Conservation (phyloP, 495 filamentous ascomycete species). For the Xylaria acuta region DNA sequence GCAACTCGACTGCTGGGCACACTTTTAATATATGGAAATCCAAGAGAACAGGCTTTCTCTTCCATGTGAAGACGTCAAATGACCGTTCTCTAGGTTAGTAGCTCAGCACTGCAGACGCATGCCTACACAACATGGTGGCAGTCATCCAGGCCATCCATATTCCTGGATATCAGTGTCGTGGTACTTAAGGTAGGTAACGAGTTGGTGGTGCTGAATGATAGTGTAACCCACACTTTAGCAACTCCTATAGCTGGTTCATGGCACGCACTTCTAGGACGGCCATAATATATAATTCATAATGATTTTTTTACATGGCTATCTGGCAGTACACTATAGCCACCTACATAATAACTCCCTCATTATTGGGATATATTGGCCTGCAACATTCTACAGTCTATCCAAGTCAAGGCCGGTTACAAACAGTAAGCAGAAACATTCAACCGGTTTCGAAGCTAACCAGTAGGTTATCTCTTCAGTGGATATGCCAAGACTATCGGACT, state of each 20-base stretch:
- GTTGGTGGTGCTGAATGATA: conserved; percentile 5
- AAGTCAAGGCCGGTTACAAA: conserved; percentile 1
- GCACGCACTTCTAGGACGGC: not conserved
- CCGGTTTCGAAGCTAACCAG: conserved; percentile 9
- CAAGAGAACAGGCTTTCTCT: conserved; percentile 9
- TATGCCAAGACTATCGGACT: conserved; percentile 19
- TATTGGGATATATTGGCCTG: conserved; percentile 10
- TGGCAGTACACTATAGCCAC: not conserved
- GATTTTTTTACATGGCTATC: not conserved
- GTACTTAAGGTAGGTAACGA: too few species aligned
- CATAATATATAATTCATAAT: not conserved
- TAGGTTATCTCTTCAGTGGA: conserved; percentile 14
- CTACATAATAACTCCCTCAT: conserved; percentile 6
- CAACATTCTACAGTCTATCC: not conserved
- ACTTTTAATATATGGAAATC: conserved; percentile 2
- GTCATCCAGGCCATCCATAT: conserved; percentile 5
- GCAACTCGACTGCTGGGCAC: not conserved
- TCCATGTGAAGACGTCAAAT: conserved; percentile 19
- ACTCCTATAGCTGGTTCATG: not conserved
- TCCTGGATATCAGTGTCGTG: conserved; percentile 15
- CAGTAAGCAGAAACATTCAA: conserved; percentile 24
- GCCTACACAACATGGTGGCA: conserved; percentile 2
- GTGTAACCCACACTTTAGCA: conserved; percentile 17
- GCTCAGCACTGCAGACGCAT: not conserved
- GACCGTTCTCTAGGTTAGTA: not conserved